Conservation (phyloP, 345 rosid genomes). For the Eucalyptus rudis region DNA sequence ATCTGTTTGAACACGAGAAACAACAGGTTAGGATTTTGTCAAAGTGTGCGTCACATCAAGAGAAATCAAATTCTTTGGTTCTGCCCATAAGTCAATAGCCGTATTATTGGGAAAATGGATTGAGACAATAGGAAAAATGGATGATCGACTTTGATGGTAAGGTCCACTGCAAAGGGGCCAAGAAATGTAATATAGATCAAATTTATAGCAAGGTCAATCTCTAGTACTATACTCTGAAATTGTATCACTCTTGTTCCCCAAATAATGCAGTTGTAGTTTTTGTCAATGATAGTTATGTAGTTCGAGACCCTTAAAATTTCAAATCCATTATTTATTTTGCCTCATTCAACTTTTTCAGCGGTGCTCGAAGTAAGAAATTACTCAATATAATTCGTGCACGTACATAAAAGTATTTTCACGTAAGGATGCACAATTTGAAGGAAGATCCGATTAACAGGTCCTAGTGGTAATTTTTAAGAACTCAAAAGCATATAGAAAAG, state of each 20-base stretch:
- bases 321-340: background rate
- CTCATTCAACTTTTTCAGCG: background rate
- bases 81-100: background rate
- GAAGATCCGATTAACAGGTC: background rate
- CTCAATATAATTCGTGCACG: background rate
- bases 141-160: background rate
- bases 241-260: background rate
- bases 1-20: background rate
- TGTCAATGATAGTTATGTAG: background rate
- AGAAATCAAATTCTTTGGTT: background rate
- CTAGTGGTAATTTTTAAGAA: background rate
- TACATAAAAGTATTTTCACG: background rate
- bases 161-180: background rate
- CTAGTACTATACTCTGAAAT: background rate
- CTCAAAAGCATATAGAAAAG: background rate
- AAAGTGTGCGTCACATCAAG: background rate
- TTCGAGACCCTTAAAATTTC: background rate
- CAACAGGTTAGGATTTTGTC: background rate
- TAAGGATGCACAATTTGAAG: background rate
- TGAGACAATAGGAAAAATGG: background rate
- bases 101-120: background rate
- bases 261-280: background rate
- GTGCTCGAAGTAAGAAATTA: background rate
- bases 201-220: background rate
- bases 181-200: background rate